These are phyloP conservation scores for Aspergillus sp. DNA, from an alignment of 2,329 filamentous ascomycete species.

Conservation along the genomic window DNA sequence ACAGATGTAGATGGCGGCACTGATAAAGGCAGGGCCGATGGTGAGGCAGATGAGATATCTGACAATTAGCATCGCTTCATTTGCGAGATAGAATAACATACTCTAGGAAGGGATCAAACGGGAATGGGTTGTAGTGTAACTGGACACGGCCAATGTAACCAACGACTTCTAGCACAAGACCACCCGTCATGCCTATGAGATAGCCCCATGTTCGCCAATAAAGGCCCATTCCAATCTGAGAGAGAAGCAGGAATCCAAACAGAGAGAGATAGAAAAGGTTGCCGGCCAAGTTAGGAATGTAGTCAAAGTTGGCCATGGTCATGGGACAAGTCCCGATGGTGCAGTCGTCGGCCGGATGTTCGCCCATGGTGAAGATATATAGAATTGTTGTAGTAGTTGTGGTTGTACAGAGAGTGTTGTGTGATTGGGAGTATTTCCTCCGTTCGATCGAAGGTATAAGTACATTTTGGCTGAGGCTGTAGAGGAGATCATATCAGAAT, in stretches of 20 bases:
- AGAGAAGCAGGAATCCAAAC: conserved; percentile 43
- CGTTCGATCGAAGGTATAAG: no score
- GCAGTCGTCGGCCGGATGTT: conserved; percentile 20
- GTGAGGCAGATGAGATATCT: conserved; percentile 61
- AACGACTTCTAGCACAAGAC: conserved; percentile 52
- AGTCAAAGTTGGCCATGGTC: conserved; percentile 44
- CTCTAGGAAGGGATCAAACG: conserved; percentile 38
- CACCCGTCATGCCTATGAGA: conserved; percentile 49
- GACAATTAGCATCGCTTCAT: conserved; percentile 22
- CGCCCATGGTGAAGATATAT: conserved; percentile 1
- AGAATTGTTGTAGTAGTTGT: not conserved
- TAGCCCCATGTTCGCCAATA: conserved; percentile 49
- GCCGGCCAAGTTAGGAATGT: conserved; percentile 50
- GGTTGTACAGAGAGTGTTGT: no score
- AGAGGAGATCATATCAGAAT: no score
- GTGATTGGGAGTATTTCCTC: no score
- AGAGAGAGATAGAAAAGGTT: conserved; percentile 51
- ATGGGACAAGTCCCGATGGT: conserved; percentile 34
- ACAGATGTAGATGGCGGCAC: conserved; percentile 59
- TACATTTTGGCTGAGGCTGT: no score
- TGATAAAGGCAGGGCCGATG: conserved; percentile 60
- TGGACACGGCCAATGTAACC: conserved; percentile 58
- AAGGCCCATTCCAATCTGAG: conserved; percentile 37
- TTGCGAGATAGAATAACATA: conserved; percentile 25
- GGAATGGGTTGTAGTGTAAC: conserved; percentile 48